Base-by-base conservation (phyloP, 83 land plant species). In the Diphasiastrum complanatum region DNA sequence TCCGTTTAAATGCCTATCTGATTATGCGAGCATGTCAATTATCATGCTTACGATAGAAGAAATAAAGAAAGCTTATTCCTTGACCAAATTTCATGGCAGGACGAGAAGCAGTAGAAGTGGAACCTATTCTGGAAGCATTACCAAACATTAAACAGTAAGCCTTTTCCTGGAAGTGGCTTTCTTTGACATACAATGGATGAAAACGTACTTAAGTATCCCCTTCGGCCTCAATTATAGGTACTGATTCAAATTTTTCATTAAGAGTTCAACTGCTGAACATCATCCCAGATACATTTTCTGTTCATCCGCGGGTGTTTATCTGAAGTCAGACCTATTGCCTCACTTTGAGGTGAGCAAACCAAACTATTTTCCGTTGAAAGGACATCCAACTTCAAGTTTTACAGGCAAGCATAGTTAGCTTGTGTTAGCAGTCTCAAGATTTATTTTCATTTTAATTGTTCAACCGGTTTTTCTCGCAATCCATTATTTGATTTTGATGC, bases 291-390 rank as follows among this genome's bases (percentile, higher is more conserved):
- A 74, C 81, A 93, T 95, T 65, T 95, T 83, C 71, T 95, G 99
- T 78, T 95, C 99, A 27, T 95, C 99, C 8, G 99, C 99, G 36
- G 99, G 99, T 56, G 99, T 89, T 33, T 89, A 95, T 72, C 73
- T 86, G 34, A 95, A 95, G 60, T 86, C 99, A 11, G 99, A 95
- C 61, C 65, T 74, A 24, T 69, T 82, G 52, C 99, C 99, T 19
- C 99, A 89, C 66, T 80, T 64, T 75, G 99, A 95, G 97, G 99
- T 93, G 23, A n/a, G 11, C 0, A 32, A 11, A n/a, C n/a, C n/a
- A n/a, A n/a, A n/a, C n/a, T n/a, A n/a, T 18, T 5, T 48, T 48
- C 23, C 18, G n/a, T 5, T 18, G n/a, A 48, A 18, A 18, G 6
- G 4, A 18, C 5, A 18, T 48, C 23, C 8, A 16, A 40, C 16